phyloP scores from a whole-genome alignment of 176 grass and related monocot species.

The Stipa capillata region DNA sequence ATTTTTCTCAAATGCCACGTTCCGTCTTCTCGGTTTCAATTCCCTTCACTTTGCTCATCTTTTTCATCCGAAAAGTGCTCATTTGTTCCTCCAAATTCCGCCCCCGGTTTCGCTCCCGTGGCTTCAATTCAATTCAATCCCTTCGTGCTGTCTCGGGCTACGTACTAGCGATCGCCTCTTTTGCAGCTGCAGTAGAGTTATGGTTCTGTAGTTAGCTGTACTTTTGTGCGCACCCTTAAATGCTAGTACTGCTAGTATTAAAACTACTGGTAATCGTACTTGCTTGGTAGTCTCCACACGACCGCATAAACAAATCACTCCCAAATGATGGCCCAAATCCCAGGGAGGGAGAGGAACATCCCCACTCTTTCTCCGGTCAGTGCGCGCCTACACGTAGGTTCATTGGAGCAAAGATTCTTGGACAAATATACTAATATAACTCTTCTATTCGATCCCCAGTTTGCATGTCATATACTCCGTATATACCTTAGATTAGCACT shows the following conservation, averaged over 20 bases:
- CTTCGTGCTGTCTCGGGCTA: slow-evolving; percentile 4
- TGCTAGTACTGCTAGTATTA: background rate
- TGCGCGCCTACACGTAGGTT: background rate
- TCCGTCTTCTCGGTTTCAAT: background rate
- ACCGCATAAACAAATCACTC: background rate
- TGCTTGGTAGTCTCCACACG: background rate
- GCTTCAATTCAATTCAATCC: background rate
- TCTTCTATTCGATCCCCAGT: background rate
- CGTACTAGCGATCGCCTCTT: background rate
- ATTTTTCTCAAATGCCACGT: background rate
- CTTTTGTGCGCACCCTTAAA: background rate
- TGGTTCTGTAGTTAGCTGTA: background rate
- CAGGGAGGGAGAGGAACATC: background rate
- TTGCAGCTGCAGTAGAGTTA: background rate
- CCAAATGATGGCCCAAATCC: background rate
- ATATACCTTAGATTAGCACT: background rate
- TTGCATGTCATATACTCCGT: too few species aligned
- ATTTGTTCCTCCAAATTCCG: background rate
- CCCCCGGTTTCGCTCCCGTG: background rate
- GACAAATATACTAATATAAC: too few species aligned
- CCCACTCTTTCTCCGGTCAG: background rate
- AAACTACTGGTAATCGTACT: background rate
- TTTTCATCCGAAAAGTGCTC: background rate
- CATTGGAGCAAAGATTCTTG: background rate
- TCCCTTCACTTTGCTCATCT: background rate